Evolutionary conservation across 352 stramenopile species (phyloP).

Genomic region (Pythium brachiatum): DNA sequence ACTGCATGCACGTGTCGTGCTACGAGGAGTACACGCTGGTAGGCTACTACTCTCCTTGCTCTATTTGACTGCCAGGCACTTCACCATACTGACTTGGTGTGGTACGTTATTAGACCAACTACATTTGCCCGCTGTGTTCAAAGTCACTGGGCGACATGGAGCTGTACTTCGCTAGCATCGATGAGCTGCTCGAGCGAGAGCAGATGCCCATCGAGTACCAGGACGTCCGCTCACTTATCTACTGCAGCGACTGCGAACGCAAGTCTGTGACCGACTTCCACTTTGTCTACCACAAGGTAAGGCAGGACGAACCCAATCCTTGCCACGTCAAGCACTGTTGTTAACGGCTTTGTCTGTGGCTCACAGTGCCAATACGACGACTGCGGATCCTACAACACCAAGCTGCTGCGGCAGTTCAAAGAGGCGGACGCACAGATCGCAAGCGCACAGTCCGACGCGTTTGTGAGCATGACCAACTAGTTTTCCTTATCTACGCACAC

Average conservation of each 20-base stretch:
- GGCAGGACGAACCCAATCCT: too few relatives aligned
- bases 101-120: conserved; percentile 67
- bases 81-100: not conserved
- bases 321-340: too few relatives aligned
- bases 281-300: conserved; percentile 87
- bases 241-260: conserved; percentile 85
- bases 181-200: conserved; percentile 77
- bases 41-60: conserved; percentile 3
- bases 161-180: conserved; percentile 84
- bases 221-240: conserved; percentile 71
- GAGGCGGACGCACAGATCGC: conserved; percentile 41
- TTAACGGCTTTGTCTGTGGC: too few relatives aligned
- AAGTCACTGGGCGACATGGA: conserved; percentile 95
- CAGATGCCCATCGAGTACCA: conserved; percentile 79
- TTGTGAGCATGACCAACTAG: conserved; percentile 37
- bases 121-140: conserved; percentile 94
- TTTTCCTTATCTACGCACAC: not conserved
- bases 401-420: conserved; percentile 75
- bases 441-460: conserved; percentile 31
- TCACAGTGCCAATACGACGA: conserved; percentile 68
- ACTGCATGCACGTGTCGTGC: conserved; percentile 96
- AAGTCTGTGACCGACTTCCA: conserved; percentile 83
- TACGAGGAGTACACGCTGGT: conserved; percentile 93
- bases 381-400: conserved; percentile 85
- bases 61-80: not conserved